phyloP scores from a whole-genome alignment of 441 rosid species.

The Pelargonium fulgidum region DNA sequence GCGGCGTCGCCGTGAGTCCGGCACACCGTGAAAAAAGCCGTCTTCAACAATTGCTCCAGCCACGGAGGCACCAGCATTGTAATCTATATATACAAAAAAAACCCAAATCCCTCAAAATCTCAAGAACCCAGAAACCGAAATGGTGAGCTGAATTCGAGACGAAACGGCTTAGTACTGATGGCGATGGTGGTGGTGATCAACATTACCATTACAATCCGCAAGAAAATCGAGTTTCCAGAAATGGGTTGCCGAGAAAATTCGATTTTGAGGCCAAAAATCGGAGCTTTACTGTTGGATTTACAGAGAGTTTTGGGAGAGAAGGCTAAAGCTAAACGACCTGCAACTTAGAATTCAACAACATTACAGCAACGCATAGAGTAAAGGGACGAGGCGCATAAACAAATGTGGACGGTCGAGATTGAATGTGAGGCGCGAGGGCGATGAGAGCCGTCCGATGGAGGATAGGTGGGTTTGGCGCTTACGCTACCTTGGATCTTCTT shows the following conservation, averaged over 20 bases:
- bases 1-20: conserved; percentile 47
- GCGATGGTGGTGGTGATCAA: not conserved
- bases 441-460: not conserved
- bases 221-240: not conserved
- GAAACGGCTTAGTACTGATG: not conserved
- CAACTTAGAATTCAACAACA: not conserved
- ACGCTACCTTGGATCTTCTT: conserved; percentile 21
- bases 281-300: not conserved
- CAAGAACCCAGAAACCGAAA: not conserved
- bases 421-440: not conserved
- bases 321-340: not conserved
- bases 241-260: not conserved
- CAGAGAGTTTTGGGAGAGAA: not conserved
- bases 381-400: not conserved
- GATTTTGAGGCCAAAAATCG: not conserved
- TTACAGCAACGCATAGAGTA: not conserved
- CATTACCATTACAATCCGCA: not conserved
- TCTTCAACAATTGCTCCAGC: conserved; percentile 53
- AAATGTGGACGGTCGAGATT: conserved; percentile 5
- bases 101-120: no score
- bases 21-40: conserved; percentile 63
- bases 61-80: conserved; percentile 62
- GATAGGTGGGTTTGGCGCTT: not conserved
- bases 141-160: not conserved
- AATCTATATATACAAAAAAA: no score